Conservation (phyloP, 345 rosid species). For the Crucihimalaya himalaica region DNA sequence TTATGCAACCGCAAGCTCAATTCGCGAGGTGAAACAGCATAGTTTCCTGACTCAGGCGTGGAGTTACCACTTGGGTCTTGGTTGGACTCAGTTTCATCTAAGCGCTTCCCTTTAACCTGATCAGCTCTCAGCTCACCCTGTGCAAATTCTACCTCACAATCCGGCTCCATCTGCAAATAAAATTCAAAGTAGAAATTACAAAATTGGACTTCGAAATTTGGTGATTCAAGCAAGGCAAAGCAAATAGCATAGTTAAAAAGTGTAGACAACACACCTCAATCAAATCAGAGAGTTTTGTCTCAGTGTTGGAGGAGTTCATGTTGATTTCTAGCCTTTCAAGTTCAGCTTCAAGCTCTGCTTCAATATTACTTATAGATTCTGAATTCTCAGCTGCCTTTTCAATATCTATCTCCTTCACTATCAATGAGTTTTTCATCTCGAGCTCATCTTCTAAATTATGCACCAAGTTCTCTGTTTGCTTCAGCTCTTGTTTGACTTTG, state of each 20-base stretch:
- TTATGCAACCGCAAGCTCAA: conserved; percentile 74
- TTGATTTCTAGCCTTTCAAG: conserved; percentile 83
- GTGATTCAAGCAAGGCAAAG: conserved; percentile 7
- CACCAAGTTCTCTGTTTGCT: conserved; percentile 81
- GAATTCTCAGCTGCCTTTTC: conserved; percentile 50
- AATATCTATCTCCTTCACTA: conserved; percentile 31
- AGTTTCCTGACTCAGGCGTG: conserved; percentile 58
- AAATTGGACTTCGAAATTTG: conserved; percentile 1
- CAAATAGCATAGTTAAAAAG: not conserved
- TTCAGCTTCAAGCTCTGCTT: conserved; percentile 98
- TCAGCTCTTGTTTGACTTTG: conserved; percentile 60
- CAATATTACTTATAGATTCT: conserved; percentile 72
- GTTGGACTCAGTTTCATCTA: conserved; percentile 46
- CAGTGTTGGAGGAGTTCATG: conserved; percentile 51
- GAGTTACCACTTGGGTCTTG: conserved; percentile 58
- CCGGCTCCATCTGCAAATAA: conserved; percentile 61
- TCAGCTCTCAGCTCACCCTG: conserved; percentile 60
- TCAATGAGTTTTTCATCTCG: conserved; percentile 66
- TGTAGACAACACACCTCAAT: conserved; percentile 51
- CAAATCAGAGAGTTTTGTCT: conserved; percentile 48
- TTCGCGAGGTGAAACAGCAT: conserved; percentile 75
- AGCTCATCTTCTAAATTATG: conserved; percentile 83
- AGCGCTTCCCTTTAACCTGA: conserved; percentile 31
- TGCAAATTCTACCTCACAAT: conserved; percentile 57
- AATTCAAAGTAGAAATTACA: not conserved